phyloP scores from a whole-genome alignment of 2,329 filamentous ascomycete species.

The Ophiocordyceps camponoti-floridani region DNA sequence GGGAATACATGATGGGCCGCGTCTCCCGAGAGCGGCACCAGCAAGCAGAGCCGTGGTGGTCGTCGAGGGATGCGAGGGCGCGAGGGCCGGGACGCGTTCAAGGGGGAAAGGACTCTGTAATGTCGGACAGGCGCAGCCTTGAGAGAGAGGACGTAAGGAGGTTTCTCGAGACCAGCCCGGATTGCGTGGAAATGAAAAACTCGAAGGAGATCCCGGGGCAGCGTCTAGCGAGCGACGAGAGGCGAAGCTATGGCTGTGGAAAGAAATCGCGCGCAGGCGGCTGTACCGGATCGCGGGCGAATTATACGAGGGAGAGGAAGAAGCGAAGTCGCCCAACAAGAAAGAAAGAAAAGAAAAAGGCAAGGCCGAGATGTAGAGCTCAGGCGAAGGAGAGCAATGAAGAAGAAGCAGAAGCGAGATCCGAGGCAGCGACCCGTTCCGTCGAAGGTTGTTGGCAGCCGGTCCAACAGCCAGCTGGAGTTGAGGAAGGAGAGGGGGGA shows the following conservation, averaged over 20 bases:
- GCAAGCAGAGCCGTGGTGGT: no score
- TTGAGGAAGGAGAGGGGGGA: not conserved
- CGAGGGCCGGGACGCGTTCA: not conserved
- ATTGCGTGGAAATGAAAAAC: not conserved
- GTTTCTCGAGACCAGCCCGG: not conserved
- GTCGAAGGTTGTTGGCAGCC: not conserved
- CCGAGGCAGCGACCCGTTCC: no score
- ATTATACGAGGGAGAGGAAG: conserved; percentile 1
- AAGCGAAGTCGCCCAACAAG: not conserved
- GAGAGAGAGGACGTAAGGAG: not conserved
- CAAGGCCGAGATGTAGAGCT: not conserved
- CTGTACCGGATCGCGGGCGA: not conserved
- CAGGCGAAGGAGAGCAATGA: not conserved
- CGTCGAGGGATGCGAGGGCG: not conserved
- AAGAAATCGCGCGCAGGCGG: not conserved
- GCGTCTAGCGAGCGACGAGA: no score
- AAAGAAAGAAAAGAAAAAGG: conserved; percentile 11
- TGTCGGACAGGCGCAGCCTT: not conserved
- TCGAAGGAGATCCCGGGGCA: no score
- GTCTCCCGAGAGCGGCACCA: not conserved
- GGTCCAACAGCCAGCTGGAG: not conserved
- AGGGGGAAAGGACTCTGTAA: not conserved
- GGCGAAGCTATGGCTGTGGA: not conserved
- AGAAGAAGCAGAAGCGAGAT: not conserved
- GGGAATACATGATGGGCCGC: conserved; percentile 49